These are phyloP conservation scores for Aspergillus ustus DNA, from an alignment of 2,329 filamentous ascomycete genomes.

Conservation along the genomic window DNA sequence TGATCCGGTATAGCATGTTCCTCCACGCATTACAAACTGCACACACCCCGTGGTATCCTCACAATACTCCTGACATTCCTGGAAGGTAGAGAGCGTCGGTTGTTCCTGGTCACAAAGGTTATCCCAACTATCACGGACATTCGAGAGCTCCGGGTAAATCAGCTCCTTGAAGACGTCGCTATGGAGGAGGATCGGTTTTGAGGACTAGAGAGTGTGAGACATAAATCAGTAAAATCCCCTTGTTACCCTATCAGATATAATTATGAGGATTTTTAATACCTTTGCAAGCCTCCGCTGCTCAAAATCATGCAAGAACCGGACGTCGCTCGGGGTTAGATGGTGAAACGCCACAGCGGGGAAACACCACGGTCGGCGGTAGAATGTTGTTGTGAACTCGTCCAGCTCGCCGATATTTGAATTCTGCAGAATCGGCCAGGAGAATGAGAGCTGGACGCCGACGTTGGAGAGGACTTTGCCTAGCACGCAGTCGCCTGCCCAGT, in stretches of 20 bases:
- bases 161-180: slow-evolving; percentile 44
- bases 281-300: slow-evolving; percentile 47
- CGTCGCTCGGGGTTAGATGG: slow-evolving; percentile 50
- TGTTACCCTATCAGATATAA: background rate
- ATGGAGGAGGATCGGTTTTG: slow-evolving; percentile 36
- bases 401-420: slow-evolving; percentile 50
- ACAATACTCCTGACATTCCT: slow-evolving; percentile 39
- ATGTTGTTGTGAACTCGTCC: slow-evolving; percentile 46
- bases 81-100: slow-evolving; percentile 29
- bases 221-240: background rate
- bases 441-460: slow-evolving; percentile 50
- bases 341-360: slow-evolving; percentile 57
- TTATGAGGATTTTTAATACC: background rate
- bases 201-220: background rate
- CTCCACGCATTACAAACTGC: slow-evolving; percentile 38
- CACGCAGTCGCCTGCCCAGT: slow-evolving; percentile 58
- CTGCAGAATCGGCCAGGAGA: slow-evolving; percentile 54
- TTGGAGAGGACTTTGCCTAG: slow-evolving; percentile 54
- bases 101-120: slow-evolving; percentile 41
- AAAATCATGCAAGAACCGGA: slow-evolving; percentile 51
- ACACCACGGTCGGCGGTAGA: slow-evolving; percentile 54
- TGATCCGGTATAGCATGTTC: slow-evolving; percentile 35
- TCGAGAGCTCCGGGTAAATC: slow-evolving; percentile 38
- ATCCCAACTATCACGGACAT: slow-evolving; percentile 39
- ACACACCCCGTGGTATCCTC: slow-evolving; percentile 31